A percentile compares a stretch with the other conserved stretches of the same genome.
These are phyloP conservation scores for Syncephalastrum racemosum DNA, from an alignment of 371 early-diverging fungal species.

Conservation along the genomic window DNA sequence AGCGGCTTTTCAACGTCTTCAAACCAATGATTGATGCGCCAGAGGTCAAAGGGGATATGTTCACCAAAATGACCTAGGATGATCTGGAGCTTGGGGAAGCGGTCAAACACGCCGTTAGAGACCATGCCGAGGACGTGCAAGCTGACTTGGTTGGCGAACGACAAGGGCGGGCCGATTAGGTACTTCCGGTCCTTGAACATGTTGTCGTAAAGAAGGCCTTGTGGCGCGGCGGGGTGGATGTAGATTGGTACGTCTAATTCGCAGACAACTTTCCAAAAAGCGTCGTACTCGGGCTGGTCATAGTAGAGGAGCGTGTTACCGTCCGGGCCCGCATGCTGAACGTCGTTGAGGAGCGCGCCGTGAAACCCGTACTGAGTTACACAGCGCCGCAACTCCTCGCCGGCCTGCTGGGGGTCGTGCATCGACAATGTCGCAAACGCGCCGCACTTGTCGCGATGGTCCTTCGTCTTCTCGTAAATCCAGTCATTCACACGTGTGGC, in stretches of 20 bases:
- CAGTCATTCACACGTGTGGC: conserved; percentile 9
- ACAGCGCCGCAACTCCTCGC: conserved; percentile 8
- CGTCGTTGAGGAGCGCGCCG: conserved; percentile 10
- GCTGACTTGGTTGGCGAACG: conserved; percentile 10
- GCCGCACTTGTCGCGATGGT: conserved; percentile 8
- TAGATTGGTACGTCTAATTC: conserved; percentile 16
- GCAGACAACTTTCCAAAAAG: conserved; percentile 6
- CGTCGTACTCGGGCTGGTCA: conserved; percentile 8
- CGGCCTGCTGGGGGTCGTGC: conserved; percentile 12
- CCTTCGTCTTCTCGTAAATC: conserved; percentile 8
- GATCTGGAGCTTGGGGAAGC: conserved; percentile 15
- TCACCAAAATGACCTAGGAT: conserved; percentile 15
- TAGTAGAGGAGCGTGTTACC: conserved; percentile 10
- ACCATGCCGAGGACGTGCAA: conserved; percentile 11
- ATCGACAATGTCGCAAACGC: conserved; percentile 16
- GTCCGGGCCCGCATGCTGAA: conserved; percentile 8
- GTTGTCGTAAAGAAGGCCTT: conserved; percentile 5
- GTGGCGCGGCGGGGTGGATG: conserved; percentile 7
- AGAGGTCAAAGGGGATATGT: conserved; percentile 12
- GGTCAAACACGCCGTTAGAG: conserved; percentile 17
- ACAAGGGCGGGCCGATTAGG: conserved; percentile 10
- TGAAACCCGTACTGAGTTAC: conserved; percentile 10
- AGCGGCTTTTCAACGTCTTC: conserved; percentile 11
- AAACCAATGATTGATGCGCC: conserved; percentile 10
- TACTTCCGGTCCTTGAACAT: conserved; percentile 3